Evolutionary conservation across 805 yeast species (phyloP).

Genomic region (Teunomyces barrocoloradensis): DNA sequence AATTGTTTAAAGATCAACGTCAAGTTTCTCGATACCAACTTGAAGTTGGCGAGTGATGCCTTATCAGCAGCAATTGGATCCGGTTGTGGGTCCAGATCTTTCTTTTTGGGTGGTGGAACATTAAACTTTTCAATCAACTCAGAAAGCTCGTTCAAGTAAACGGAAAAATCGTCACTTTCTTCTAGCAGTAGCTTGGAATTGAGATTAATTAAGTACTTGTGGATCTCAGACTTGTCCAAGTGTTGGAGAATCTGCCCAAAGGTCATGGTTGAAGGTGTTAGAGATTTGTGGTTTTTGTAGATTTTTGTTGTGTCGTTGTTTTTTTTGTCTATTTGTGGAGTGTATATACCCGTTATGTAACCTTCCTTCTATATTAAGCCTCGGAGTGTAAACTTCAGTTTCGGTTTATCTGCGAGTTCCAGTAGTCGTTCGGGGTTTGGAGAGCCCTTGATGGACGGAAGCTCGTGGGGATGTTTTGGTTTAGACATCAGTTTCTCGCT

Average conservation of each 20-base stretch:
- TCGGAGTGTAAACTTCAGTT: constrained; percentile 8
- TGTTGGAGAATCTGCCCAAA: constrained; percentile 7
- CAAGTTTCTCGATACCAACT: constrained; percentile 29
- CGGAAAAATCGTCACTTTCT: constrained; percentile 5
- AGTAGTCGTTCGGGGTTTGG: constrained; percentile 9
- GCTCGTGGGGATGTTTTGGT: neutral
- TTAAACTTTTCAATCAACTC: constrained; percentile 24
- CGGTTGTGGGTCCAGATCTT: constrained; percentile 5
- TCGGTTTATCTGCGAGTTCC: constrained; percentile 11
- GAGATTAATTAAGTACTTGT: constrained; percentile 19
- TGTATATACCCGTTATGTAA: neutral
- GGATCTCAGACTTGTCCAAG: constrained; percentile 18
- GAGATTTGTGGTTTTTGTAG: neutral
- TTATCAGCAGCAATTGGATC: neutral
- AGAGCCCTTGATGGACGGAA: constrained; percentile 13
- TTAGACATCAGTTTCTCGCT: constrained; percentile 1
- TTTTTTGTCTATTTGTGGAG: neutral
- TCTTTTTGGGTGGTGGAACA: constrained; percentile 7
- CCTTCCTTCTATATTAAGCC: neutral
- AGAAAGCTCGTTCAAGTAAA: constrained; percentile 22
- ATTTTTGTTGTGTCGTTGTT: neutral
- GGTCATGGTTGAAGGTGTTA: neutral
- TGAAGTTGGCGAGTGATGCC: constrained; percentile 9
- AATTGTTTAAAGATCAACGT: constrained; percentile 24
- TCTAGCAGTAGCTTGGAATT: constrained; percentile 14